phyloP scores from a whole-genome alignment of 108 stramenopile genomes.

The Cylindrotheca fusiformis region DNA sequence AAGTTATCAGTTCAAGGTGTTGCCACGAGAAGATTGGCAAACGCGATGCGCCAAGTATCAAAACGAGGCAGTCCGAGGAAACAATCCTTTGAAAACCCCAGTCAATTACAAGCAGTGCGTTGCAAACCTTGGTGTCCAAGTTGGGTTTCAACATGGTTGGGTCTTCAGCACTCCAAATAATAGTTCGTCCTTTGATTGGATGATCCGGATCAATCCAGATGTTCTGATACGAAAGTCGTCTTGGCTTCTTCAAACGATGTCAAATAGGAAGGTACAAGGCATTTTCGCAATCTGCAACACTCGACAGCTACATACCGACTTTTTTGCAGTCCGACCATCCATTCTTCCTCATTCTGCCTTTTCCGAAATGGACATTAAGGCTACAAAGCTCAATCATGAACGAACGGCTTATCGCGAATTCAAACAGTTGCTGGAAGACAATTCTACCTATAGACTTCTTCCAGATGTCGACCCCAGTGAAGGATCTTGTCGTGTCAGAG shows the following conservation, averaged over 20 bases:
- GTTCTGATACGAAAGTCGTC: conserved; percentile 36
- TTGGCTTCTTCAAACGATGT: conserved; percentile 17
- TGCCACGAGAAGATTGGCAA: neutral
- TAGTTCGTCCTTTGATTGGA: conserved; percentile 44
- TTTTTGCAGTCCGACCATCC: conserved; percentile 38
- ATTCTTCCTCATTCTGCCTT: neutral
- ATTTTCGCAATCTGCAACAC: conserved; percentile 8
- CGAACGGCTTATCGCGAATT: conserved; percentile 16
- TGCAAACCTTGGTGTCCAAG: conserved; percentile 16
- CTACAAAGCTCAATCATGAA: conserved; percentile 17
- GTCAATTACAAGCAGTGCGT: conserved; percentile 17
- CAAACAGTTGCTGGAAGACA: neutral
- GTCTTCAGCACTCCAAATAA: neutral
- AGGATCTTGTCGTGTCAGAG: conserved; percentile 13
- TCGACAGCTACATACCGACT: conserved; percentile 32
- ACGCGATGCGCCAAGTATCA: neutral
- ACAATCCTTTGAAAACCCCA: conserved; percentile 1
- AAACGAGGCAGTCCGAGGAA: neutral
- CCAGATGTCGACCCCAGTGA: conserved; percentile 12
- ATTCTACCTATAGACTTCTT: neutral
- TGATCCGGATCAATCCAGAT: conserved; percentile 49
- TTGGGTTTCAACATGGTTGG: conserved; percentile 20
- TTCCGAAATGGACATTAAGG: conserved; percentile 1
- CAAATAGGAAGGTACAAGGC: conserved; percentile 1
- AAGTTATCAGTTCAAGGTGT: neutral